Conservation (phyloP, 108 stramenopile genomes). For the Aureococcus anophagefferens region DNA sequence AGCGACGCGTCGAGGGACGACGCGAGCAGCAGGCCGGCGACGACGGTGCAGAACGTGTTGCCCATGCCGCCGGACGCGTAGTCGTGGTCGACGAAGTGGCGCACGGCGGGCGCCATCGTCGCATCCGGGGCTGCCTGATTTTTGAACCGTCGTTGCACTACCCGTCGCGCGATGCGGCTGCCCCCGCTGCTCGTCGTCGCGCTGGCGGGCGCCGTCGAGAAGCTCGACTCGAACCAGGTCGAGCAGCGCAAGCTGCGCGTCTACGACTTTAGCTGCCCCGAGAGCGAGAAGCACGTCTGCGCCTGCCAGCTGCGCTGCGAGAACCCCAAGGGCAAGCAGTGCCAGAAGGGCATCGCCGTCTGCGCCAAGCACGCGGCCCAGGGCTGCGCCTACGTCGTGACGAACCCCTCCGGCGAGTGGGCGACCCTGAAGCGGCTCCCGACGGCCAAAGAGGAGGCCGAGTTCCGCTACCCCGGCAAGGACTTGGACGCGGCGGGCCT, state of each 20-base stretch:
- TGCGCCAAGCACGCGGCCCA: background rate
- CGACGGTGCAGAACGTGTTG: no score
- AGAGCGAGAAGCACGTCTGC: background rate
- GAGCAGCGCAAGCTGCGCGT: background rate
- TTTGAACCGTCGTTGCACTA: no score
- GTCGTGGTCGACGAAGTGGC: no score
- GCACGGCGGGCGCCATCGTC: no score
- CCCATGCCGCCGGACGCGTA: no score
- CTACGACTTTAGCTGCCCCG: background rate
- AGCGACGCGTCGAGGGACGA: no score
- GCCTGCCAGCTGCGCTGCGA: background rate
- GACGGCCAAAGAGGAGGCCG: background rate
- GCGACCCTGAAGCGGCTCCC: background rate
- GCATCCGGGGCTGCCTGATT: no score
- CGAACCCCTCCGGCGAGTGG: background rate
- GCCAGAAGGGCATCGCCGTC: background rate
- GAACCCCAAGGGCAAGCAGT: background rate
- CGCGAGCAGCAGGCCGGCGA: no score
- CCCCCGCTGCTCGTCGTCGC: no score
- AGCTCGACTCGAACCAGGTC: no score
- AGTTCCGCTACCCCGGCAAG: background rate
- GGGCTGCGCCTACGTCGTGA: background rate
- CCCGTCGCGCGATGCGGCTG: no score
- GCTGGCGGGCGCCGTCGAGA: no score
- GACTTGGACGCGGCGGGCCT: background rate